These are phyloP conservation scores for Didymella keratinophila DNA, from an alignment of 2,329 filamentous ascomycete species.

Conservation along the genomic window DNA sequence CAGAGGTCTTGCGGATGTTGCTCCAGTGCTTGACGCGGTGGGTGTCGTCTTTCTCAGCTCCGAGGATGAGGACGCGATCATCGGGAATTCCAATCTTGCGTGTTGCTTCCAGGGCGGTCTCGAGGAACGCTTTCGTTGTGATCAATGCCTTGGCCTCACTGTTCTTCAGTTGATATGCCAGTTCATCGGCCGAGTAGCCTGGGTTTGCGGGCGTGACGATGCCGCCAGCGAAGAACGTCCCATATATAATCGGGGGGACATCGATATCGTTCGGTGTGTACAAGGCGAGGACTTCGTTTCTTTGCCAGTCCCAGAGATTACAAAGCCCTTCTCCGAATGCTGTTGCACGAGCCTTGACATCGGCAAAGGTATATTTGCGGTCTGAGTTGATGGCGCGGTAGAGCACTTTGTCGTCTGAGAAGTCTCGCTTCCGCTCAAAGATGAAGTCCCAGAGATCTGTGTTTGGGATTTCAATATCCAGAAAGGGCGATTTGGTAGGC, in stretches of 20 bases:
- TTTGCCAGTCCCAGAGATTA: slow-evolving; percentile 77
- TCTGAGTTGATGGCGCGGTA: slow-evolving; percentile 31
- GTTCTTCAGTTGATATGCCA: slow-evolving; percentile 83
- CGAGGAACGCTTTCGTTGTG: slow-evolving; percentile 73
- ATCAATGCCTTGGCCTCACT: slow-evolving; percentile 75
- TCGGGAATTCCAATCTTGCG: slow-evolving; percentile 71
- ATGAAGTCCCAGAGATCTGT: slow-evolving; percentile 36
- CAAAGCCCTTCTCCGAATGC: slow-evolving; percentile 81
- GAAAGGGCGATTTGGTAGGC: slow-evolving; percentile 35
- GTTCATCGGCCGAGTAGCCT: slow-evolving; percentile 80
- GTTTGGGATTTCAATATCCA: slow-evolving; percentile 32
- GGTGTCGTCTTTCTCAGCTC: slow-evolving; percentile 67
- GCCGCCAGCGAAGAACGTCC: slow-evolving; percentile 81
- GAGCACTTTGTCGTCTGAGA: slow-evolving; percentile 36
- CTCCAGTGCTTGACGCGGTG: slow-evolving; percentile 74
- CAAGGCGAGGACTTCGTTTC: slow-evolving; percentile 80
- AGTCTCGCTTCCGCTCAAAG: slow-evolving; percentile 34
- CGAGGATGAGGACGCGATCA: slow-evolving; percentile 77
- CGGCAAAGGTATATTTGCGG: slow-evolving; percentile 69
- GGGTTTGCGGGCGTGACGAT: slow-evolving; percentile 84
- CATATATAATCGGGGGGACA: slow-evolving; percentile 76
- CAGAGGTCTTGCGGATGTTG: slow-evolving; percentile 69
- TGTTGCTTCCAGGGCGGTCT: slow-evolving; percentile 72
- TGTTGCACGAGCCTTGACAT: slow-evolving; percentile 69
- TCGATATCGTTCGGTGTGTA: slow-evolving; percentile 88